Evolutionary conservation across 2,329 filamentous ascomycete genomes (phyloP), one percentile per base, ranked within the genome.

Genomic region (Orbilia blumenaviensis): DNA sequence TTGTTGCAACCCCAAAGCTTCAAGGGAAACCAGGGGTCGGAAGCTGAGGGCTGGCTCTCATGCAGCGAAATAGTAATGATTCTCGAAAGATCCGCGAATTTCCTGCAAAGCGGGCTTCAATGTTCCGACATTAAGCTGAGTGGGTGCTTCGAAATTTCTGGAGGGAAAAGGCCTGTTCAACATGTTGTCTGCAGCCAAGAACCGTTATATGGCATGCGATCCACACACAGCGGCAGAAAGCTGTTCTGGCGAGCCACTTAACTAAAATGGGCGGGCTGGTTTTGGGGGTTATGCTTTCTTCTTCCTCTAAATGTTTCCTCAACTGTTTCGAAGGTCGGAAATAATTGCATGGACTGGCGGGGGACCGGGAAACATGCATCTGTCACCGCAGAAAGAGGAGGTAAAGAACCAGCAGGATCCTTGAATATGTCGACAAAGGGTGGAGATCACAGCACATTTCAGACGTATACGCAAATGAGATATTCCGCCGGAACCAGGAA

Each of bases 241-340:
- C 12, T 32, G 48, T 64, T 64, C 56, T 75, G 64, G 63, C 60
- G 72, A 76, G 56, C 71, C 63, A 54, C 56, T 46, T 69, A 61
- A 32, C 72, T 76, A 44, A 64, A 76, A 76, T 36, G 56, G 72
- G 64, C 14, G 58, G 60, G 41, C 46, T 71, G 66, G 54, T 38
- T 32, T 27, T 64, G 42, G 42, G 54, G 12, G 16, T 27, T 34
- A 38, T 69, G 48, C 23, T 76, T 76, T 76, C 72, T 76, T 76
- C 58, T 76, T 76, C 50, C 72, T 76, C 72, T 66, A 76, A 76
- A 76, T 76, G 72, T 76, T 76, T 76, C 72, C 72, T 69, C 48
- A 76, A 64, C 46, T 66, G 58, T 62, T 60, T 64, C 50, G 7
- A 63, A 32, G 48, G 72, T 76, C 72, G 72, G 72, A 69, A 76